A percentile compares a stretch with the other conserved stretches of the same genome.
Conservation (phyloP, 2,329 filamentous ascomycete genomes). For the Hymenoscyphus albidus region DNA sequence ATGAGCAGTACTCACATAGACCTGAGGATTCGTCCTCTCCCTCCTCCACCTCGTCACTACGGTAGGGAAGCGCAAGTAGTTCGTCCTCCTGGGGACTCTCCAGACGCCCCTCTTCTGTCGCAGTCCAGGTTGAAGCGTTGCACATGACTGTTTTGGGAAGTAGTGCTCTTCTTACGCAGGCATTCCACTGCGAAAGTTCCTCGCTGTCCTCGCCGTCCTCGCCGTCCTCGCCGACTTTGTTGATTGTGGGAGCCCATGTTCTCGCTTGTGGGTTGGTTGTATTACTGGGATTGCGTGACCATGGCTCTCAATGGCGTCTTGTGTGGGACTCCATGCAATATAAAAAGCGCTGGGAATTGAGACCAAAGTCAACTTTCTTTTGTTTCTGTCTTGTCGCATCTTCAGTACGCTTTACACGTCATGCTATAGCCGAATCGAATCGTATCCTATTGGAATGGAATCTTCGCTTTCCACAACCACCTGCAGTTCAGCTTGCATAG, state of each 20-base stretch:
- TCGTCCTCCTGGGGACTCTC: background rate
- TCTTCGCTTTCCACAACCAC: background rate
- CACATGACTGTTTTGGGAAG: slow-evolving; percentile 13
- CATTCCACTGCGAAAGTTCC: slow-evolving; percentile 20
- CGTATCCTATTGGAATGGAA: background rate
- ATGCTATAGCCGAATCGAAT: background rate
- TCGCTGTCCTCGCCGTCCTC: background rate
- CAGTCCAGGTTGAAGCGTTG: slow-evolving; percentile 13
- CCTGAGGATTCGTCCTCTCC: background rate
- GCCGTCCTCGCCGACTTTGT: background rate
- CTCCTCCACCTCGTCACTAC: slow-evolving; percentile 1
- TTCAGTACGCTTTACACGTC: background rate
- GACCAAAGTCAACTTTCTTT: background rate
- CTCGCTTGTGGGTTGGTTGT: background rate
- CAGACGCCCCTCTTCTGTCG: slow-evolving; percentile 5
- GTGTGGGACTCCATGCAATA: background rate
- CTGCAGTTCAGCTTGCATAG: background rate
- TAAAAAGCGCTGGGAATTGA: background rate
- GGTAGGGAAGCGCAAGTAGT: background rate
- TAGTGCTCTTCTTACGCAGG: slow-evolving; percentile 15
- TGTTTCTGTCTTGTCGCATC: background rate
- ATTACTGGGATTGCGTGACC: background rate
- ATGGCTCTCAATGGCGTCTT: background rate
- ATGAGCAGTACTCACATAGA: background rate
- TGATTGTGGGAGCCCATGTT: background rate